Percentiles rank a stretch among this genome's conserved stretches.
Conservation (phyloP, 2,329 filamentous ascomycete species). For the Pseudogymnoascus sp. region DNA sequence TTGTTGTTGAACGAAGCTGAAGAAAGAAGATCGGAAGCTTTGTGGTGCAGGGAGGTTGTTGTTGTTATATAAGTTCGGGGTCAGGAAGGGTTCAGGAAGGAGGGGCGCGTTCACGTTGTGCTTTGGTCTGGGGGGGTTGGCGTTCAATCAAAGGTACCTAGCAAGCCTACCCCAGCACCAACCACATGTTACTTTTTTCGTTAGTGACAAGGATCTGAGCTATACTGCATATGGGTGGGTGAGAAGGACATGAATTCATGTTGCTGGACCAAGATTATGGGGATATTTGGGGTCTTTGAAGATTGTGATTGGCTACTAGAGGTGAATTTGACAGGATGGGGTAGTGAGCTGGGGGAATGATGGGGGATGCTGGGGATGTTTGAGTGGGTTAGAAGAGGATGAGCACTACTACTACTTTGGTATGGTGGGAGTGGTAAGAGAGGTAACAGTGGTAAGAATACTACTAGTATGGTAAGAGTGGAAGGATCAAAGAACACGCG, state of each 20-base stretch:
- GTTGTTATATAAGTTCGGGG: slow-evolving; percentile 7
- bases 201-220: not conserved
- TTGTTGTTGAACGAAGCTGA: not conserved
- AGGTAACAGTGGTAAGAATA: no score
- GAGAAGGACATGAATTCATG: not conserved
- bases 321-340: not conserved
- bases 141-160: not conserved
- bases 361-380: not conserved
- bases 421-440: not conserved
- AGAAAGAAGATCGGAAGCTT: not conserved
- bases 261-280: not conserved
- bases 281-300: not conserved
- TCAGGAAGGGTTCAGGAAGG: not conserved
- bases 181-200: not conserved
- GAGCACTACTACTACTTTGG: not conserved
- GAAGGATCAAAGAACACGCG: not conserved
- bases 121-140: not conserved
- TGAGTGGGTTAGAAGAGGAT: not conserved
- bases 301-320: not conserved
- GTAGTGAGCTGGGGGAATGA: not conserved
- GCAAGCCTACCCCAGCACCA: not conserved
- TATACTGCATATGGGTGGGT: not conserved
- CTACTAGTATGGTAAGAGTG: no score
- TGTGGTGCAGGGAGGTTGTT: slow-evolving; percentile 1
- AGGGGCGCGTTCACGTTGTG: slow-evolving; percentile 4